These are phyloP conservation scores for Smallanthus sonchifolius DNA, from an alignment of 129 eudicot species.

Conservation along the genomic window DNA sequence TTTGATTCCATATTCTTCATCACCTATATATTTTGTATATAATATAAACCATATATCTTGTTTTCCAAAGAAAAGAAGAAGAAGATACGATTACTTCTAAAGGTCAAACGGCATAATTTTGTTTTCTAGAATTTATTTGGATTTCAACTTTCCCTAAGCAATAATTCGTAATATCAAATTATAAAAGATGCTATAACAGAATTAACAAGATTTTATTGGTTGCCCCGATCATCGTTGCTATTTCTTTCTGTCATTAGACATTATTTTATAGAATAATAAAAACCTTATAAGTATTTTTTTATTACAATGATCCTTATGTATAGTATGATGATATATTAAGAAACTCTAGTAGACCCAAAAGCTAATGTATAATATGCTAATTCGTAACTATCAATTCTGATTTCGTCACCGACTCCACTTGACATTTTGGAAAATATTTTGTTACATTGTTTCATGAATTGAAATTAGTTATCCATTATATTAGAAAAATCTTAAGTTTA, in stretches of 20 bases:
- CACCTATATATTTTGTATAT: conserved; percentile 4
- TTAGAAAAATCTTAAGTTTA: neutral
- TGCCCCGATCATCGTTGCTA: neutral
- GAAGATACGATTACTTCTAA: neutral
- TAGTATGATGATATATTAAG: too few relatives aligned
- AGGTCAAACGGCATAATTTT: conserved; percentile 18
- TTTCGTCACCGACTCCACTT: neutral
- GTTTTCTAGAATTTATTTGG: conserved; percentile 12
- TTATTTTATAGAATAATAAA: neutral
- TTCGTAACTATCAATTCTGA: neutral
- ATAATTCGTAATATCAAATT: conserved; percentile 10
- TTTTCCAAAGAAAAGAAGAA: neutral
- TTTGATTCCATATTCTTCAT: conserved; percentile 23
- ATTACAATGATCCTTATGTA: too few relatives aligned
- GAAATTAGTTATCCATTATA: neutral
- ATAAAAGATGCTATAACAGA: conserved; percentile 18
- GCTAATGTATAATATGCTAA: neutral
- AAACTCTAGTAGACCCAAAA: neutral
- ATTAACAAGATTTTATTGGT: neutral
- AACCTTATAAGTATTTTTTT: neutral
- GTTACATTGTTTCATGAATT: neutral
- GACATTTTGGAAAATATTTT: neutral
- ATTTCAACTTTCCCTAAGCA: conserved; percentile 12
- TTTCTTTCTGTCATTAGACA: conserved; percentile 2
- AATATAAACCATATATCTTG: neutral